Base-by-base conservation (phyloP, 2,329 filamentous ascomycete genomes). In the Cladosporium sp. region DNA sequence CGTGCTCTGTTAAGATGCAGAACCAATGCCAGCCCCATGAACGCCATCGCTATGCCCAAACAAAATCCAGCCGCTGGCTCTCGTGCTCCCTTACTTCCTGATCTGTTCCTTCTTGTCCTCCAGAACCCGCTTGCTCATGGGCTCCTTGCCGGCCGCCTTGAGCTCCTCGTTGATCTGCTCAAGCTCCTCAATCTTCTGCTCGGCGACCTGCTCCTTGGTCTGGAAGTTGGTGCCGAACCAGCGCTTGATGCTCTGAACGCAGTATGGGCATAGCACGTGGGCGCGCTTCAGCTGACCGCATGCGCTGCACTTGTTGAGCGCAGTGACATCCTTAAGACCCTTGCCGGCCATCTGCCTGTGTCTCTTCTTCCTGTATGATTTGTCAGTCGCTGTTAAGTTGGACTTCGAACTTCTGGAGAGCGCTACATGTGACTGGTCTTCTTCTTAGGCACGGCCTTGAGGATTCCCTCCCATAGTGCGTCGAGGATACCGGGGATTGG, bases 361-460 rank as follows among this genome's bases (percentile, higher is more conserved):
- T 73, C 95, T 87, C 85, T 93, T 97, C 83, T 95, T 97, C 64
- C 64, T 66, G 64, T 36, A 4, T 36, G 26, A 36, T 61, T n/a
- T 57, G 62, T 67, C 30, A 65, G 63, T 36, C 2, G 14, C 8
- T 47, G 52, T 21, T 1, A 12, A 30, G 26, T 38, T n/a, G 6
- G 12, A 26, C 41, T 34, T 30, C 11, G 24, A 28, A 12, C 6
- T 24, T n/a, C 18, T 51, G 30, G 63, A 28, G 21, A 52, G 57
- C 30, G n/a, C 26, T 62, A 66, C 84, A 92, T 92, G 79, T 99
- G 92, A 51, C 94, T 97, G 38, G 93, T 96, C 87, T 98, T 99
- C 83, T 97, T 98, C 86, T 99, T 99, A 5, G 95, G 95, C 18
- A 98, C 95, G 1, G 95, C 95, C 71, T 89, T 89, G 71, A 99